Conservation (phyloP, 805 yeast species). For the Kregervanrija pseudodelftensis region DNA sequence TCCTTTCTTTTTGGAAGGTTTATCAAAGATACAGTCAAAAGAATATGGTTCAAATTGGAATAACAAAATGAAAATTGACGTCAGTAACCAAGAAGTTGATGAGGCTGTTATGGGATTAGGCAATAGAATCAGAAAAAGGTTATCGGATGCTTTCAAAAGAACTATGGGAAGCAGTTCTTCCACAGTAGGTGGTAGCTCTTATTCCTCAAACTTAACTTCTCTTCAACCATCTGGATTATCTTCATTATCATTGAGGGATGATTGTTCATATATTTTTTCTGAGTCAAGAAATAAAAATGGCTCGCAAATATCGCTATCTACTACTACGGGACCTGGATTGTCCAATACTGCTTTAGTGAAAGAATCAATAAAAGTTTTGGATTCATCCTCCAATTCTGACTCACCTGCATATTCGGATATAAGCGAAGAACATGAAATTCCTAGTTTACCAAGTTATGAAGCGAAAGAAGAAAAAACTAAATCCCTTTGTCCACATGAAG, state of each 20-base stretch:
- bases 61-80: conserved; percentile 40
- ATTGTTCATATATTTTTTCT: conserved; percentile 12
- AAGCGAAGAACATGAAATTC: not conserved
- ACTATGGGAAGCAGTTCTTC: not conserved
- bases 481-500: not conserved
- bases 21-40: conserved; percentile 20
- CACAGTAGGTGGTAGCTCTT: no score
- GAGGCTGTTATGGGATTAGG: conserved; percentile 83
- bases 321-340: not conserved
- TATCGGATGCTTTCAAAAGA: conserved; percentile 34
- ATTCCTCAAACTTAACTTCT: no score
- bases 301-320: conserved; percentile 1
- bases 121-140: conserved; percentile 46
- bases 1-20: conserved; percentile 44
- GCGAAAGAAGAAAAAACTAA: not conserved
- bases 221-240: conserved; percentile 4
- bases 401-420: not conserved
- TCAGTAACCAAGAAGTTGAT: conserved; percentile 60
- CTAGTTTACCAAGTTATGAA: not conserved
- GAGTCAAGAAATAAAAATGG: conserved; percentile 6
- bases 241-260: conserved; percentile 7
- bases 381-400: no score
- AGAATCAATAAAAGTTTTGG: not conserved
- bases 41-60: conserved; percentile 25
- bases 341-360: not conserved